phyloP scores from a whole-genome alignment of 2,329 filamentous ascomycete species.

The Curvularia spicifera region DNA sequence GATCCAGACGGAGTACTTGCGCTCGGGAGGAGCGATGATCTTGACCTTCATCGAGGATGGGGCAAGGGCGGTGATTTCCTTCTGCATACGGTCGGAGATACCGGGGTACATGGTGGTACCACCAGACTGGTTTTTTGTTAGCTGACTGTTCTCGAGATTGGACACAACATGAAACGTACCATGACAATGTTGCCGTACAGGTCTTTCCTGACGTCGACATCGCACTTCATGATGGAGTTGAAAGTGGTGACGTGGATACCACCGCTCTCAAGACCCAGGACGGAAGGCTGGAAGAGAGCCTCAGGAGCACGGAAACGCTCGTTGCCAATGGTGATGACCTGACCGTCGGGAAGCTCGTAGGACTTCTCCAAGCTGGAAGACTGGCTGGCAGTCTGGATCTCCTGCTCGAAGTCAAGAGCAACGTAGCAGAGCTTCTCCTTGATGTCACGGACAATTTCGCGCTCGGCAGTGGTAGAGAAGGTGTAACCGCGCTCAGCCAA shows the following conservation, averaged over 20 bases:
- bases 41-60: slow-evolving; percentile 99
- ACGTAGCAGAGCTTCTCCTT: slow-evolving; percentile 99
- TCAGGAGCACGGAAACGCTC: slow-evolving; percentile 99
- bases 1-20: slow-evolving; percentile 99
- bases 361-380: slow-evolving; percentile 99
- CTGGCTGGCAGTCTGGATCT: slow-evolving; percentile 99
- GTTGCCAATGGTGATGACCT: slow-evolving; percentile 99
- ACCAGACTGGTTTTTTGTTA: slow-evolving; percentile 76
- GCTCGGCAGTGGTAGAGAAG: slow-evolving; percentile 99
- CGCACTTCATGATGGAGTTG: slow-evolving; percentile 99
- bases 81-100: slow-evolving; percentile 99
- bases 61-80: slow-evolving; percentile 99
- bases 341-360: slow-evolving; percentile 98
- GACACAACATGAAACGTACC: slow-evolving; percentile 67
- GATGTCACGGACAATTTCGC: slow-evolving; percentile 99
- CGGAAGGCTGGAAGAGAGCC: slow-evolving; percentile 98
- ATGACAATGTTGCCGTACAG: slow-evolving; percentile 99
- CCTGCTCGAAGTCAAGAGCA: slow-evolving; percentile 99
- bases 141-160: slow-evolving; percentile 21
- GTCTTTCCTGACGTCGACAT: slow-evolving; percentile 99
- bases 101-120: slow-evolving; percentile 99
- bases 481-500: slow-evolving; percentile 98
- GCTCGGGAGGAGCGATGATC: slow-evolving; percentile 99
- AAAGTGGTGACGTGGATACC: slow-evolving; percentile 99
- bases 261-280: slow-evolving; percentile 96